Evolutionary conservation across 163 green algal genomes (phyloP), one percentile per base, ranked within the genome.

Genomic region (Scenedesmus sp.): DNA sequence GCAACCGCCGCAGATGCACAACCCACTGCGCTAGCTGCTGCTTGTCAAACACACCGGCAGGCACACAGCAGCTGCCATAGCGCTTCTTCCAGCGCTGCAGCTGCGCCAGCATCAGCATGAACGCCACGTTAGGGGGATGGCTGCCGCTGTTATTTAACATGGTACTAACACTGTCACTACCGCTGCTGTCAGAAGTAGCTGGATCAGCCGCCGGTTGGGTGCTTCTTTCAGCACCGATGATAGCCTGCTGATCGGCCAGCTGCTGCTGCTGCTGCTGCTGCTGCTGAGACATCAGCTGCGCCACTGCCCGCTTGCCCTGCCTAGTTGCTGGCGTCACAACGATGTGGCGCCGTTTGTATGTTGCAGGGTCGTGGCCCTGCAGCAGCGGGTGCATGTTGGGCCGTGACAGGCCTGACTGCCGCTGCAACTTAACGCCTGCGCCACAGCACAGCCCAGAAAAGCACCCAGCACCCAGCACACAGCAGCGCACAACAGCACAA

Each of bases 371-470:
- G 15, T 56, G 20, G 77, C 88, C 88, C 52, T 88, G 88, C 60
- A 92, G 77, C 26, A 92, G 7, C 5, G 88, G 88, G 88, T 92
- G 88, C 23, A 88, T 16, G 77, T 92, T 88, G 60, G 20, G 46
- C 52, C 16, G 54, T 23, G 88, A 16, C 2, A 70, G 60, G 54
- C 88, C 88, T 26, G 74, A 2, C 60, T 87, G 77, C 4, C 88
- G 59, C 4, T 85, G 56, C 26, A 92, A 3, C 74, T 62, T 88
- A 79, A 92, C 77, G 77, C 88, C 88, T 92, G 55, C 87, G 20
- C n/a, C 70, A 86, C 7, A 52, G 6, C 55, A 46, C 34, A 46
- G 34, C 34, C 34, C 34, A 46, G 34, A 46, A 46, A 46, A 46
- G 34, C 34, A 46, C 34, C 34, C 34, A 46, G 34, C 34, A 46